Conservation (phyloP, 1,139 yeast species). For the Suhomyces panamericanus region DNA sequence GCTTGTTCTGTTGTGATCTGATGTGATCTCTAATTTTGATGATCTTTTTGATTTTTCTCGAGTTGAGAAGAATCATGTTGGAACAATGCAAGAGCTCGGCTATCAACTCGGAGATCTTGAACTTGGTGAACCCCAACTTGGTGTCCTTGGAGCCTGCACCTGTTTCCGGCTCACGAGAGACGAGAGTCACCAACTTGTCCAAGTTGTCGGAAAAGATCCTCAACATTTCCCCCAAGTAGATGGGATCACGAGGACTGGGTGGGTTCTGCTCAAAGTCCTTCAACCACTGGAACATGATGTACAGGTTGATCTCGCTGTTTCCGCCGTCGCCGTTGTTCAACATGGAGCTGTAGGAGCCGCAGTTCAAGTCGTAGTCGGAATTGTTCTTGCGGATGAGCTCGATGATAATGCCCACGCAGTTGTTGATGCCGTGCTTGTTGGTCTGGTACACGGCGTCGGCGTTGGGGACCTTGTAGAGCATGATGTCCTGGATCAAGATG, state of each 20-base stretch:
- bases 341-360: constrained; percentile 42
- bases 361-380: constrained; percentile 48
- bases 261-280: constrained; percentile 51
- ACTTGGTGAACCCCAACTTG: constrained; percentile 43
- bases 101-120: constrained; percentile 45
- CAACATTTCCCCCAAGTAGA: constrained; percentile 48
- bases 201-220: constrained; percentile 42
- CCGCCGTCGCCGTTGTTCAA: constrained; percentile 33
- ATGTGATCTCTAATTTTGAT: constrained; percentile 39
- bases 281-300: constrained; percentile 49
- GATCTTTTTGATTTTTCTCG: constrained; percentile 38
- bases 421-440: constrained; percentile 49
- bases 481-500: constrained; percentile 43
- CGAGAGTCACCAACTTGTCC: constrained; percentile 30
- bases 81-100: constrained; percentile 52
- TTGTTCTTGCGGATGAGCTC: constrained; percentile 50
- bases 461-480: constrained; percentile 30
- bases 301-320: constrained; percentile 42
- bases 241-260: constrained; percentile 49
- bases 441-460: constrained; percentile 20
- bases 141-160: constrained; percentile 18
- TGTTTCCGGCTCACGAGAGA: constrained; percentile 17
- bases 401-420: constrained; percentile 49
- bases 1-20: constrained; percentile 31
- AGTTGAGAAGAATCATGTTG: constrained; percentile 48